These are phyloP conservation scores for Pseudozyma tsukubaensis DNA, from an alignment of 1,284 basidiomycete genomes.

Conservation along the genomic window DNA sequence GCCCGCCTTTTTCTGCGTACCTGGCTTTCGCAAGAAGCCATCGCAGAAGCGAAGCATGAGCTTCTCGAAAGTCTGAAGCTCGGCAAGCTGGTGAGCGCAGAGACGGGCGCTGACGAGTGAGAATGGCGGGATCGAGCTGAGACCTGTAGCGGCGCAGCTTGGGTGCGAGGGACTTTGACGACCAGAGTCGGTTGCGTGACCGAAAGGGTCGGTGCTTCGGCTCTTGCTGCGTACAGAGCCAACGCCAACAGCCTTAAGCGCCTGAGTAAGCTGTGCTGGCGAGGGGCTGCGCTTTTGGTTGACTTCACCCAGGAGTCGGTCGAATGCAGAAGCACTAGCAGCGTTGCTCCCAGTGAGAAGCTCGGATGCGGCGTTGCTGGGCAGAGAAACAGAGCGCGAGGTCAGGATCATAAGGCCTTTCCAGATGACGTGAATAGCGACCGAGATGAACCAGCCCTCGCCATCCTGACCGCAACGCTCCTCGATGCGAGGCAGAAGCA, in stretches of 20 bases:
- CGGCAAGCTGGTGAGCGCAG: slow-evolving; percentile 57
- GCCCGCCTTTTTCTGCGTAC: slow-evolving; percentile 34
- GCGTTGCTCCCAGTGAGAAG: slow-evolving; percentile 35
- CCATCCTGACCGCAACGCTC: slow-evolving; percentile 65
- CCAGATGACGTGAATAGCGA: slow-evolving; percentile 66
- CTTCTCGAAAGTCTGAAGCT: slow-evolving; percentile 64
- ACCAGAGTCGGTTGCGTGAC: slow-evolving; percentile 27
- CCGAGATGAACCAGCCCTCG: slow-evolving; percentile 67
- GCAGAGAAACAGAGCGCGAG: slow-evolving; percentile 51
- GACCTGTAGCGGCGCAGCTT: slow-evolving; percentile 11
- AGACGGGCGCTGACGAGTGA: slow-evolving; percentile 54
- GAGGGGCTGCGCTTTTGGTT: slow-evolving; percentile 54
- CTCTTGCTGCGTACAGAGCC: slow-evolving; percentile 42
- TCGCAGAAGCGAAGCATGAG: slow-evolving; percentile 62
- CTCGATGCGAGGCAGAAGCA: slow-evolving; percentile 62
- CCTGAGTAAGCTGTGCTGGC: slow-evolving; percentile 55
- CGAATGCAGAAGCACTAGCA: slow-evolving; percentile 40
- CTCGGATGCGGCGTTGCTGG: slow-evolving; percentile 35
- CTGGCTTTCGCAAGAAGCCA: slow-evolving; percentile 54
- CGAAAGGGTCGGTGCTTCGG: slow-evolving; percentile 22
- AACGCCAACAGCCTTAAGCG: slow-evolving; percentile 59
- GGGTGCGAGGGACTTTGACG: slow-evolving; percentile 39
- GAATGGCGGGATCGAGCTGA: slow-evolving; percentile 28
- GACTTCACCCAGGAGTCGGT: slow-evolving; percentile 46
- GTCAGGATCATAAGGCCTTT: slow-evolving; percentile 65